phyloP scores from a whole-genome alignment of 345 rosid species.

The Aquilaria sinensis region DNA sequence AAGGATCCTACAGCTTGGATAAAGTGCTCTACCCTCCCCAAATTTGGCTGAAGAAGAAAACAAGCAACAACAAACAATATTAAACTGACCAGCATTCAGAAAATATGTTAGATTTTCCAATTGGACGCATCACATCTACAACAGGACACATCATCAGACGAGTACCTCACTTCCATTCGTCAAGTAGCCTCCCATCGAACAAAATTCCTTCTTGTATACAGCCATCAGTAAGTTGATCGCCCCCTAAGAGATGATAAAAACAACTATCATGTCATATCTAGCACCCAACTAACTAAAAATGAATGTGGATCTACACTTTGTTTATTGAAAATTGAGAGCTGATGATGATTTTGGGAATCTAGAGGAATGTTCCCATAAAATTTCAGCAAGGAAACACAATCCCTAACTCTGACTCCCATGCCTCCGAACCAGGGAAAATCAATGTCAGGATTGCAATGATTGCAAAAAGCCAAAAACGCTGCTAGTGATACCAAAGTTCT shows the following conservation, averaged over 20 bases:
- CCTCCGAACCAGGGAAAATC: too few species aligned
- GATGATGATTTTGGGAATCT: too few species aligned
- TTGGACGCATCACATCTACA: neutral
- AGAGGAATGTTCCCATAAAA: too few species aligned
- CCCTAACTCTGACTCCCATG: too few species aligned
- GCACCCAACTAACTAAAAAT: too few species aligned
- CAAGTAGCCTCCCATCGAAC: slow-evolving; percentile 56
- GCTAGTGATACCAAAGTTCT: too few species aligned
- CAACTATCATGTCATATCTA: neutral
- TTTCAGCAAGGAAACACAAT: too few species aligned
- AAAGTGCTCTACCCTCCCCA: slow-evolving; percentile 71
- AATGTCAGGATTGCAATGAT: too few species aligned
- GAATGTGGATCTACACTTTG: too few species aligned
- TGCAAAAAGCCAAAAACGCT: too few species aligned
- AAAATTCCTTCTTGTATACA: slow-evolving; percentile 82
- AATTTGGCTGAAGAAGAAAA: slow-evolving; percentile 53
- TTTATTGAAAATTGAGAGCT: too few species aligned
- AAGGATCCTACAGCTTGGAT: slow-evolving; percentile 84
- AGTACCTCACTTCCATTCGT: slow-evolving; percentile 74
- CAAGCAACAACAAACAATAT: neutral
- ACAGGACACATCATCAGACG: neutral
- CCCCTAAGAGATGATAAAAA: slow-evolving; percentile 46
- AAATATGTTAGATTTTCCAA: slow-evolving; percentile 4
- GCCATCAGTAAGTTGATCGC: slow-evolving; percentile 84
- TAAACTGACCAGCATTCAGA: slow-evolving; percentile 15